Evolutionary conservation across 495 filamentous ascomycete genomes (phyloP), one percentile per base, ranked within the genome.

Genomic region (Hypoxylon fuscum): DNA sequence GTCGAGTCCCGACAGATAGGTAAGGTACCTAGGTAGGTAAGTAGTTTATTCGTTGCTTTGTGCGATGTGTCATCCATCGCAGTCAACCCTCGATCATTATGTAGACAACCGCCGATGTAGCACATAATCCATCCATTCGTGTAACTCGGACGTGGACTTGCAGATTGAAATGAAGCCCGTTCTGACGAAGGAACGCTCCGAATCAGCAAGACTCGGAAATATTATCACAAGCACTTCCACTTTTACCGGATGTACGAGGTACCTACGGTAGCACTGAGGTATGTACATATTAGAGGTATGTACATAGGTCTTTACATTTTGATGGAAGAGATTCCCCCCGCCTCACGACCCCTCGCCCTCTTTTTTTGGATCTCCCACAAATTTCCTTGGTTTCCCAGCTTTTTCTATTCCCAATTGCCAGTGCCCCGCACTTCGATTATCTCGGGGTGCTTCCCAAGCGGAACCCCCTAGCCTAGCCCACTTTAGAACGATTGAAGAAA

Each of bases 391-490:
- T 60, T 66, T 59, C 56, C 62, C 50, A 54, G 49, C 56, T 65
- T 64, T 59, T 55, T 29, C 50, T 34, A 34, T 34, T 37, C 12
- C 34, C 34, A 37, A 66, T 61, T 43, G 35, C 57, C 34, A 62
- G 46, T 62, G 57, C 63, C 63, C 63, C 63, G 63, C 63, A 66
- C 57, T 66, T 61, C 41, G 43, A 58, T 42, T 58, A 58, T 58
- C 47, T 64, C 44, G 56, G 56, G 55, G 56, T 60, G 62, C 47
- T 66, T 35, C 57, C 53, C 32, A 61, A 46, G 23, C 22, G 50
- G 32, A 66, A 50, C 62, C 55, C n/a, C 62, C 62, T 66, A 56
- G 48, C 61, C 54, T 54, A 35, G 34, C 37, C 37, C 37, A 40
- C 37, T 15, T 20, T 18, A 10, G 14, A 40, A 42, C 27, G 8